Base-by-base conservation (phyloP, 2,329 filamentous ascomycete species). In the Aspergillus ustus region DNA sequence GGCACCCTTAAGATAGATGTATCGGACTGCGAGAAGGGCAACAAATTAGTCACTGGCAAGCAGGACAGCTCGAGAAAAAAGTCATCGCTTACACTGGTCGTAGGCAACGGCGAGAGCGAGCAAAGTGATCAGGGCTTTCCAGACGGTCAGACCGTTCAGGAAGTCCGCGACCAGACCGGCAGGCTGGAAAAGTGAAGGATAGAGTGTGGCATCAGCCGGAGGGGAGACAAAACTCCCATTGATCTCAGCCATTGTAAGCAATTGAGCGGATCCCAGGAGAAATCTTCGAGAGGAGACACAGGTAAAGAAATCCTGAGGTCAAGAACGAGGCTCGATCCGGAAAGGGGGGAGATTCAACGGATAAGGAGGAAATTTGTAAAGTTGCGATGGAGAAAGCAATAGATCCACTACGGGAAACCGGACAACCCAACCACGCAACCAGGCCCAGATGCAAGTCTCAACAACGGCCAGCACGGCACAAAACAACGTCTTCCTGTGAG, bases 41-140 rank as follows among this genome's bases (percentile, higher is more conserved):
- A 8, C 52, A 19, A 45, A 57, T 64, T 52, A 59, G 59, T 34
- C 15, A 34, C n/a, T 13, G 13, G 44, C 4, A 17, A 40, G 37
- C 4, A n/a, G 13, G 17, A 7, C 9, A 22, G 28, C 43, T 43
- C 17, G 25, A 15, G 15, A 7, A 19, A 31, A 40, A 13, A 22
- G 49, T 28, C 58, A 8, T 28, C 40, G 84, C 91, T 77, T 83
- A 97, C 94, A 83, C 82, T 98, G 94, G 79, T 98, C 94, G 77
- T 97, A 98, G 63, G 88, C 85, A 61, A 96, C 86, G 57, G 90
- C 86, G 8, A 90, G 72, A 37, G 90, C 81, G 60, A 97, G 75
- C 54, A 95, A 65, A 17, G 91, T 91, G 67, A 93, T 75, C 37
- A 91, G 69, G 67, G 92, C 82, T 64, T 89, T 89, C 82, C 87